Conservation (phyloP, 208 protist genomes). For the Acanthamoeba triangularis region DNA sequence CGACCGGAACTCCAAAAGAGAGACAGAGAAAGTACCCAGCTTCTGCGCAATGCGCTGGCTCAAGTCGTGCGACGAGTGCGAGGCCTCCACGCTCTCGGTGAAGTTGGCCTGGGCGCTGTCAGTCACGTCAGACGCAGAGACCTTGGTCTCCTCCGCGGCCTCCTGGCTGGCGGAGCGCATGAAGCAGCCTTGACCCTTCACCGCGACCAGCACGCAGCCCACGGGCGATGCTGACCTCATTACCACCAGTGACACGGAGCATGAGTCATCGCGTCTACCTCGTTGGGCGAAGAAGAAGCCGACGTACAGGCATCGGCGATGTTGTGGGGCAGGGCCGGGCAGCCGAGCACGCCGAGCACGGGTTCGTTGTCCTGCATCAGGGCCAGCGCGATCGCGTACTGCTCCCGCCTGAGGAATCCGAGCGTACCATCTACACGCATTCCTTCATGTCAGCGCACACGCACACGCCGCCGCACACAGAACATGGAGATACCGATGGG, state of each 20-base stretch:
- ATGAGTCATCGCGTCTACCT: too few species aligned
- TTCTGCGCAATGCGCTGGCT: conserved; percentile 72
- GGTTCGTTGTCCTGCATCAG: conserved; percentile 83
- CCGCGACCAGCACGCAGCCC: conserved; percentile 54
- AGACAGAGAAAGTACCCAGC: conserved; percentile 38
- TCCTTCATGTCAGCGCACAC: not conserved
- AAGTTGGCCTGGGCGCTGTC: conserved; percentile 79
- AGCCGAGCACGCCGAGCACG: conserved; percentile 84
- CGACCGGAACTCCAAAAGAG: too few species aligned
- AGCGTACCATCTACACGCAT: conserved; percentile 78
- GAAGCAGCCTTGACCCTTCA: conserved; percentile 68
- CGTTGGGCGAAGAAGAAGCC: not conserved
- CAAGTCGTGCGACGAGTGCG: conserved; percentile 79
- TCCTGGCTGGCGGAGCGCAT: not conserved
- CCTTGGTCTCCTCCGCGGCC: conserved; percentile 21
- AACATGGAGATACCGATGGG: conserved; percentile 69
- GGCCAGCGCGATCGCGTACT: conserved; percentile 85
- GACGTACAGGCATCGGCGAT: not conserved
- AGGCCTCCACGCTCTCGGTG: conserved; percentile 80
- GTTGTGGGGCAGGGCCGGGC: conserved; percentile 79
- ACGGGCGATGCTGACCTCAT: conserved; percentile 12
- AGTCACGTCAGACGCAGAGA: conserved; percentile 52
- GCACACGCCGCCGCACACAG: not conserved
- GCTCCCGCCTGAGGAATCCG: conserved; percentile 84
- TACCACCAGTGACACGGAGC: too few species aligned